Evolutionary conservation across 2,329 filamentous ascomycete genomes (phyloP), one percentile per base, ranked within the genome.

Genomic region (Meredithiella fracta): DNA sequence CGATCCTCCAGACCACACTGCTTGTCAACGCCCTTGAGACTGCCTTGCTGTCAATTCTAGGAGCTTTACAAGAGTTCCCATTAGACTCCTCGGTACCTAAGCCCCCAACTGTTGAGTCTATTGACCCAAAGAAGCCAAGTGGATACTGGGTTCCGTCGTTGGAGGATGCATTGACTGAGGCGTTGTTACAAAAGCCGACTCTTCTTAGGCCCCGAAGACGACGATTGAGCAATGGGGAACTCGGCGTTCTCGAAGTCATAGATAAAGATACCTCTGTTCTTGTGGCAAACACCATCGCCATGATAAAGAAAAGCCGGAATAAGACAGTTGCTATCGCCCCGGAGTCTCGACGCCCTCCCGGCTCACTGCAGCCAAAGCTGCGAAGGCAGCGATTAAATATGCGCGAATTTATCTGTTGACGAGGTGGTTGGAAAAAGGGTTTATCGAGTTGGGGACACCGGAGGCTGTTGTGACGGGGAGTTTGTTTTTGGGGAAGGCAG

Each of bases 11-110:
- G 14, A 57, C 55, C 20, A 54, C 55, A 1, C 29, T 54, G 9
- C 23, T 57, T 2, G 51, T 57, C n/a, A 54, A 54, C 26, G 42
- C 55, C 15, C 44, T 57, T 1, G 55, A 57, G 54, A 50, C 47
- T 22, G 51, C 49, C 31, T n/a, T 57, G 3, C n/a, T 49, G 11
- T 42, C 51, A 9, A 47, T 57, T 29, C 15, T 57, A 20, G 11
- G 44, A 2, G 8, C 44, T 8, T 22, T 25, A 17, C 22, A 22
- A 34, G 23, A 26, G 22, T 11, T 22, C 25, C 44, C 44, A 6
- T 3, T n/a, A 23, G 44, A 14, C 44, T 2, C 8, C 9, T 25
- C 9, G n/a, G 3, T 14, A 26, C 44, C 3, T 7, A 5, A 26
- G 5, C 40, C 38, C 22, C 3, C 55, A 51, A 3, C 15, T 42